Evolutionary conservation across 257 asterid species (phyloP).

Genomic region (Pogostemon cablin): DNA sequence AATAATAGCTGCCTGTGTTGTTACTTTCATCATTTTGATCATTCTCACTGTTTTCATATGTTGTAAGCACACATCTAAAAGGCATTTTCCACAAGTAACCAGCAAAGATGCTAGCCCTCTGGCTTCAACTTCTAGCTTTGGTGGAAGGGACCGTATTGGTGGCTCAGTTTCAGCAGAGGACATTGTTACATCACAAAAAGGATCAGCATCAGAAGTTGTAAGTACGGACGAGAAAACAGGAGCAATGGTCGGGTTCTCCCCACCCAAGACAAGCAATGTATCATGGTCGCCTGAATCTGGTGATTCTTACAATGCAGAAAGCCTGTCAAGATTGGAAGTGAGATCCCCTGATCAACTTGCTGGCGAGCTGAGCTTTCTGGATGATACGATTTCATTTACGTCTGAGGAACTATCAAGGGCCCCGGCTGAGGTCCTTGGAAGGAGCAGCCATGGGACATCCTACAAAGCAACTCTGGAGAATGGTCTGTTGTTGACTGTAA

Average conservation of each 20-base stretch:
- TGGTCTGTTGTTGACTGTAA: conserved; percentile 81
- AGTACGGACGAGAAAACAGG: conserved; percentile 67
- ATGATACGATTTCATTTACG: conserved; percentile 72
- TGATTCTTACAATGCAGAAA: conserved; percentile 64
- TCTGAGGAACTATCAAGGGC: conserved; percentile 88
- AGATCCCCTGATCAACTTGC: conserved; percentile 85
- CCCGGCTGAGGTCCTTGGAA: conserved; percentile 93
- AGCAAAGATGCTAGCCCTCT: conserved; percentile 51
- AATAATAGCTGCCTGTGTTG: conserved; percentile 58
- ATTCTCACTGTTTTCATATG: conserved; percentile 52
- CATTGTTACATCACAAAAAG: conserved; percentile 55
- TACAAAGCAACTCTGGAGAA: conserved; percentile 79
- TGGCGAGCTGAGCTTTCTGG: conserved; percentile 86
- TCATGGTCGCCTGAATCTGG: conserved; percentile 95
- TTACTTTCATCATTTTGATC: conserved; percentile 47
- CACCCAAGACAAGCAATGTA: conserved; percentile 76
- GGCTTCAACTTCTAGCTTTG: conserved; percentile 48
- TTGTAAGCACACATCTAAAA: conserved; percentile 51
- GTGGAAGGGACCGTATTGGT: conserved; percentile 50
- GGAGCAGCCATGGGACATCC: conserved; percentile 96
- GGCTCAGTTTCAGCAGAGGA: conserved; percentile 74
- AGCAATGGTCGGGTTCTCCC: conserved; percentile 71
- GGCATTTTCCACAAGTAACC: conserved; percentile 46
- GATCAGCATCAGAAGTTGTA: conserved; percentile 56
- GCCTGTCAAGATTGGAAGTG: conserved; percentile 70